These are phyloP conservation scores for Auricularia cornea DNA, from an alignment of 768 basidiomycete genomes.

Conservation along the genomic window DNA sequence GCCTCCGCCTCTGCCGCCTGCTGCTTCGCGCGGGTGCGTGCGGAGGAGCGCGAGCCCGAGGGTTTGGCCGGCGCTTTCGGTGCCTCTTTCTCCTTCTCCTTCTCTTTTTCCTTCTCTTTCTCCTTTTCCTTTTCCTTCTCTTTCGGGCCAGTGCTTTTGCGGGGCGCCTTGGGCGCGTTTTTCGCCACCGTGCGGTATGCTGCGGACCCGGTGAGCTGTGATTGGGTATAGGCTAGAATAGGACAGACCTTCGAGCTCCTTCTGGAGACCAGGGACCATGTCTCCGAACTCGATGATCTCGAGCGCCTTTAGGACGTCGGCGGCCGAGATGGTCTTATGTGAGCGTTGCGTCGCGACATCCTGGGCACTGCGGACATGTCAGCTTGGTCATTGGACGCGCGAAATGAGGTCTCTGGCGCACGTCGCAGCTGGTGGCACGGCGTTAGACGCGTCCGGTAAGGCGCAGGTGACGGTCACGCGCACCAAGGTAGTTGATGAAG, in stretches of 20 bases:
- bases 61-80: not conserved
- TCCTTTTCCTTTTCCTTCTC: conserved; percentile 6
- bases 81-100: not conserved
- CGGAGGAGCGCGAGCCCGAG: not conserved
- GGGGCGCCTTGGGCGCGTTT: not conserved
- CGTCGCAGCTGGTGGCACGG: conserved; percentile 33
- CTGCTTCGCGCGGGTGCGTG: not conserved
- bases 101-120: conserved; percentile 1
- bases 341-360: conserved; percentile 79
- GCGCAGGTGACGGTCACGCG: conserved; percentile 14
- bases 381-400: not conserved
- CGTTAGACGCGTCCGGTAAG: conserved; percentile 4
- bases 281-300: conserved; percentile 9
- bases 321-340: conserved; percentile 82
- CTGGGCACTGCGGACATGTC: conserved; percentile 52
- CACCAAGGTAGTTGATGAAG: conserved; percentile 91
- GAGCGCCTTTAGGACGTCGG: conserved; percentile 79
- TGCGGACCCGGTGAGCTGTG: not conserved
- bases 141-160: not conserved
- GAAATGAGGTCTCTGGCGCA: conserved; percentile 17
- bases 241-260: conserved; percentile 7
- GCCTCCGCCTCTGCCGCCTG: not conserved
- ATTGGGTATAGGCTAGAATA: not conserved
- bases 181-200: conserved; percentile 5
- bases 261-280: conserved; percentile 4